A percentile compares a stretch with the other conserved stretches of the same genome.
Evolutionary conservation across 108 stramenopile genomes (phyloP).

Genomic region (Cyclotella distinguenda): DNA sequence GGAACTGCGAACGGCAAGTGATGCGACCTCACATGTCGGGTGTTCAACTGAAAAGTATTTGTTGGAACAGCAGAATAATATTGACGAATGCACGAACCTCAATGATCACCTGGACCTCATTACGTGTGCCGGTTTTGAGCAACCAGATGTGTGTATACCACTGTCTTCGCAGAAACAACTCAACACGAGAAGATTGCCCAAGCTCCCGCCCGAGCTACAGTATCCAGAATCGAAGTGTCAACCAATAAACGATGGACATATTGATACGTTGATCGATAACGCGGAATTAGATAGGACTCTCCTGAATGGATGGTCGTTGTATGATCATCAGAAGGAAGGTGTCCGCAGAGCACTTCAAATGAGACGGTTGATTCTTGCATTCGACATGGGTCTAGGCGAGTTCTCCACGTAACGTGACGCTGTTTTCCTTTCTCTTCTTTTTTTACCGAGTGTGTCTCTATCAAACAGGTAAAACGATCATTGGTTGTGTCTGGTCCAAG

Average conservation of each 20-base stretch:
- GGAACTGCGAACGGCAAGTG: too few species aligned
- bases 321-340: conserved; percentile 74
- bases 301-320: conserved; percentile 77
- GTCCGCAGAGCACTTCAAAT: conserved; percentile 56
- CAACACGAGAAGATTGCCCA: conserved; percentile 13
- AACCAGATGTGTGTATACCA: neutral
- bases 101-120: too few species aligned
- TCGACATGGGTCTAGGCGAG: conserved; percentile 75
- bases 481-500: conserved; percentile 74
- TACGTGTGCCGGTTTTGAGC: neutral
- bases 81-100: too few species aligned
- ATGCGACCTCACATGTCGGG: too few species aligned
- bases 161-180: neutral
- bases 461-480: conserved; percentile 61
- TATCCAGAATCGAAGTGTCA: conserved; percentile 27
- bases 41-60: too few species aligned
- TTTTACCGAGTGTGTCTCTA: too few species aligned
- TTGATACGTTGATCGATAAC: conserved; percentile 53
- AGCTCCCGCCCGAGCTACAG: conserved; percentile 27
- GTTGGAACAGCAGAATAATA: too few species aligned
- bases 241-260: conserved; percentile 33
- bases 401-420: neutral
- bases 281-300: conserved; percentile 57
- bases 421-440: neutral
- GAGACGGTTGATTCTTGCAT: conserved; percentile 78